Percentiles rank a stretch among this genome's conserved stretches.
These are phyloP conservation scores for Leonotis leonurus DNA, from an alignment of 257 asterid genomes.

Conservation along the genomic window DNA sequence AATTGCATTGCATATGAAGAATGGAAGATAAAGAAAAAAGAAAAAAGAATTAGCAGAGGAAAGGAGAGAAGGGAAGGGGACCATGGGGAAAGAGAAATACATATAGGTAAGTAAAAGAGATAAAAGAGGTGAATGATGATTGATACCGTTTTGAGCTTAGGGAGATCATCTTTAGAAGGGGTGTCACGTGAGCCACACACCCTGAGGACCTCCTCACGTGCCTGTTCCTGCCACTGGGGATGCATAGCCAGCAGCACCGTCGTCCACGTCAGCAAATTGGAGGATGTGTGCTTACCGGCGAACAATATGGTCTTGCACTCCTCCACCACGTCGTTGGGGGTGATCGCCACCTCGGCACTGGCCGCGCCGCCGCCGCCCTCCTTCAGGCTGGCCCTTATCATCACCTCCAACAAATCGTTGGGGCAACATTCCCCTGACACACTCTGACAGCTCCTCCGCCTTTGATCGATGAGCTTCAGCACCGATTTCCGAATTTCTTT, in stretches of 20 bases:
- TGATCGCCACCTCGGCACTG: slow-evolving; percentile 25
- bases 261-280: slow-evolving; percentile 89
- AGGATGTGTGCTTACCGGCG: slow-evolving; percentile 83
- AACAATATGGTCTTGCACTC: slow-evolving; percentile 92
- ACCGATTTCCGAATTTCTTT: slow-evolving; percentile 64
- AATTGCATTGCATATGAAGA: too few species aligned
- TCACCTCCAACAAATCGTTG: slow-evolving; percentile 64
- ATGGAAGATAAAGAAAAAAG: too few species aligned
- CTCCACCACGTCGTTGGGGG: slow-evolving; percentile 65
- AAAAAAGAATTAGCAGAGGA: background rate
- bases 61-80: slow-evolving; percentile 15
- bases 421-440: slow-evolving; percentile 68
- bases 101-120: background rate
- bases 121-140: too few species aligned
- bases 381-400: slow-evolving; percentile 54
- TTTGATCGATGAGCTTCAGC: slow-evolving; percentile 47
- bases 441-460: slow-evolving; percentile 26
- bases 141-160: slow-evolving; percentile 81
- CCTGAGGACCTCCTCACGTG: slow-evolving; percentile 92
- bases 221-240: slow-evolving; percentile 93
- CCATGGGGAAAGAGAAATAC: slow-evolving; percentile 5
- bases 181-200: slow-evolving; percentile 82
- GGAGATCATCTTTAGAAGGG: slow-evolving; percentile 59
- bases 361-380: slow-evolving; percentile 12
- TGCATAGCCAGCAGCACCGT: slow-evolving; percentile 82